A percentile compares a stretch with the other conserved stretches of the same genome.
These are phyloP conservation scores for Themeda triandra DNA, from an alignment of 176 grass and related monocot species.

Conservation along the genomic window DNA sequence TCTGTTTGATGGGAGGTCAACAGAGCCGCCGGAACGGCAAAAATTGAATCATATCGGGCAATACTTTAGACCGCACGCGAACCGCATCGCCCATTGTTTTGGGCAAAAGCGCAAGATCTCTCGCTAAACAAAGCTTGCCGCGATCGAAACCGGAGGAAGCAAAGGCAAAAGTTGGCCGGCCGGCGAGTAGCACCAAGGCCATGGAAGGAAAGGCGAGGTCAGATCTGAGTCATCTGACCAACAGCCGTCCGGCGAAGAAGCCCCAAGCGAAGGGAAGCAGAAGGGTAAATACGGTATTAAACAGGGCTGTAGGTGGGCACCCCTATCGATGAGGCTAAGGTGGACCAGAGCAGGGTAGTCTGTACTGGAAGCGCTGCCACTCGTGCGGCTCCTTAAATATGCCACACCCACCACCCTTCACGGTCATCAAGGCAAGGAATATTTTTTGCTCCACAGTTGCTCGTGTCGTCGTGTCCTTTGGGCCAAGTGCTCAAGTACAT, in stretches of 20 bases:
- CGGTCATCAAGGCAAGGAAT: slow-evolving; percentile 3
- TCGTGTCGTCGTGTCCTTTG: not conserved
- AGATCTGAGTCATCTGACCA: slow-evolving; percentile 24
- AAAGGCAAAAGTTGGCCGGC: not conserved
- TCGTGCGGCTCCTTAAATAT: slow-evolving; percentile 68
- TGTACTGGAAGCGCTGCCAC: slow-evolving; percentile 39
- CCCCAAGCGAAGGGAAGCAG: no score
- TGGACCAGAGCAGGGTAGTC: no score
- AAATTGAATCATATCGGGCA: not conserved
- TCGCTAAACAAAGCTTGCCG: not conserved
- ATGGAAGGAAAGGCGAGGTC: not conserved
- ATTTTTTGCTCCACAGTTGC: slow-evolving; percentile 30
- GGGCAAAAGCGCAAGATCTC: not conserved
- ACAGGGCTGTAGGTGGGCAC: not conserved
- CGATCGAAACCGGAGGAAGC: not conserved
- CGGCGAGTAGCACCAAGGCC: not conserved
- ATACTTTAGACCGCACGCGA: not conserved
- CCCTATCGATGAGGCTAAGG: not conserved
- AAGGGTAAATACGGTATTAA: slow-evolving; percentile 17
- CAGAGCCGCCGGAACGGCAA: no score
- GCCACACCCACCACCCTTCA: not conserved
- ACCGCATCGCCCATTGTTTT: not conserved
- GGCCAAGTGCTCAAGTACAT: slow-evolving; percentile 28
- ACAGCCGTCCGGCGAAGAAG: not conserved
- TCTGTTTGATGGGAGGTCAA: no score